A percentile compares a stretch with the other conserved stretches of the same genome.
These are phyloP conservation scores for Populus hybrid DNA, from an alignment of 441 rosid genomes.

Conservation along the genomic window DNA sequence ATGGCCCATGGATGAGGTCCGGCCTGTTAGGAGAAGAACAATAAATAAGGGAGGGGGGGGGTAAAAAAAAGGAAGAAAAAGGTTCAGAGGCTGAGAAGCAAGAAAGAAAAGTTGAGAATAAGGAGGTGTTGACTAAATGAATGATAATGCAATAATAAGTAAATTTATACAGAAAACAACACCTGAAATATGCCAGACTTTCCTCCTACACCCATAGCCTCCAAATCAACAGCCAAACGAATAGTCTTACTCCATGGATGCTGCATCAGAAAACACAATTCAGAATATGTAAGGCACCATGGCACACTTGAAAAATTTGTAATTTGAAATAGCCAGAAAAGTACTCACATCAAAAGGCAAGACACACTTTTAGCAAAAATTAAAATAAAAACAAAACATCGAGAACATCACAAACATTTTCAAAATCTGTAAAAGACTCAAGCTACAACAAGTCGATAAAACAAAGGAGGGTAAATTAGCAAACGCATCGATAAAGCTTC, in stretches of 20 bases:
- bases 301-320: background rate
- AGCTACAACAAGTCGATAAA: too few relatives aligned
- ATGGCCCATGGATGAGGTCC: constrained; percentile 92
- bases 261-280: constrained; percentile 45
- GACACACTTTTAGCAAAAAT: too few relatives aligned
- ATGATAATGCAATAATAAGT: constrained; percentile 4
- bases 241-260: constrained; percentile 88
- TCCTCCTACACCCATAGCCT: constrained; percentile 97
- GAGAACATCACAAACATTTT: too few relatives aligned
- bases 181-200: constrained; percentile 92
- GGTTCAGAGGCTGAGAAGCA: constrained; percentile 6
- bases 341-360: too few relatives aligned
- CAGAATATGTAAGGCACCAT: background rate
- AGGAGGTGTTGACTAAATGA: background rate
- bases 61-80: background rate
- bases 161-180: constrained; percentile 12
- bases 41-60: constrained; percentile 7
- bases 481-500: constrained; percentile 16
- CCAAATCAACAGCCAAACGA: constrained; percentile 82
- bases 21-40: constrained; percentile 45
- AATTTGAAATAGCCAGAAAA: background rate
- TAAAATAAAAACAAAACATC: too few relatives aligned
- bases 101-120: background rate
- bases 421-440: too few relatives aligned
- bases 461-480: background rate